Evolutionary conservation across 768 basidiomycete genomes (phyloP).

Genomic region (Rhizopogon roseolus): DNA sequence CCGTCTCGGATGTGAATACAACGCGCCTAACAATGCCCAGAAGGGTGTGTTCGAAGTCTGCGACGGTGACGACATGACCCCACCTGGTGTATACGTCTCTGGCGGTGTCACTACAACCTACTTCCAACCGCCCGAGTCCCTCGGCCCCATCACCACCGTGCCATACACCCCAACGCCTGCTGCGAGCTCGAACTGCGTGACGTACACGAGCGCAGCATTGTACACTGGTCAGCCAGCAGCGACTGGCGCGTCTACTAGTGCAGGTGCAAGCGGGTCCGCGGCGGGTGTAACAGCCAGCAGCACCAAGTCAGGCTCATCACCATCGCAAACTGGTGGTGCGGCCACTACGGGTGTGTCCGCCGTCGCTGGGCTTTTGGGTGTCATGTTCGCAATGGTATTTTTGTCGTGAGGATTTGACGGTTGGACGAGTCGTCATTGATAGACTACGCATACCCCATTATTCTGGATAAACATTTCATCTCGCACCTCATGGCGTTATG

Average conservation of each 20-base stretch:
- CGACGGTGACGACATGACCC: slow-evolving; percentile 57
- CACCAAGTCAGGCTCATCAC: slow-evolving; percentile 9
- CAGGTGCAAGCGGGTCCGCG: not conserved
- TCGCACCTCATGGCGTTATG: too few species aligned
- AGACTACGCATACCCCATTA: not conserved
- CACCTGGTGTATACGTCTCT: slow-evolving; percentile 46
- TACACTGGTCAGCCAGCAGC: slow-evolving; percentile 23
- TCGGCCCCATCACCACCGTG: slow-evolving; percentile 37
- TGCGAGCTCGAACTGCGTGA: slow-evolving; percentile 40
- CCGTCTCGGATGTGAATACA: slow-evolving; percentile 71
- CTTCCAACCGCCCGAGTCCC: slow-evolving; percentile 42
- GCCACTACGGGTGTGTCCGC: slow-evolving; percentile 22
- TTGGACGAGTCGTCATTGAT: not conserved
- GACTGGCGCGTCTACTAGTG: not conserved
- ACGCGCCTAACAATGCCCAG: slow-evolving; percentile 60
- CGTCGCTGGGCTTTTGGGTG: slow-evolving; percentile 25
- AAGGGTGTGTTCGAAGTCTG: slow-evolving; percentile 62
- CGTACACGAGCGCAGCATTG: slow-evolving; percentile 30
- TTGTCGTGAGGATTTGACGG: not conserved
- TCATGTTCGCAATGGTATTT: slow-evolving; percentile 25
- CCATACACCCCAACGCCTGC: slow-evolving; percentile 39
- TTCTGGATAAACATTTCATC: not conserved
- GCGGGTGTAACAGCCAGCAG: not conserved
- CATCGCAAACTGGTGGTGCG: slow-evolving; percentile 13
- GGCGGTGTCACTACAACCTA: slow-evolving; percentile 40